phyloP scores from a whole-genome alignment of 176 grass and related monocot species.

The Zoysia japonica region DNA sequence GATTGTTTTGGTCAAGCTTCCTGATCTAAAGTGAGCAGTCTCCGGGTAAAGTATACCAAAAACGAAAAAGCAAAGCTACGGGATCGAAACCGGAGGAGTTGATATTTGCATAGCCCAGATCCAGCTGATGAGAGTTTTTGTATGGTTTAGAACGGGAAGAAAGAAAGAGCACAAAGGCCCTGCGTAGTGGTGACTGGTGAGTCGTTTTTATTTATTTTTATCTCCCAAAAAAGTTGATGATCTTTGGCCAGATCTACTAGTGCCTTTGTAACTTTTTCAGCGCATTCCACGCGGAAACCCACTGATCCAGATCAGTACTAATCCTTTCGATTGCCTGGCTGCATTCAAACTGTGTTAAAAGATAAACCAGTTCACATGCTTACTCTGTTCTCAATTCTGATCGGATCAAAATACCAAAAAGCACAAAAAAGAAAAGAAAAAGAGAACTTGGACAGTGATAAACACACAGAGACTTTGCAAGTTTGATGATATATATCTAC shows the following conservation, averaged over 20 bases:
- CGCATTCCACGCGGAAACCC: slow-evolving; percentile 17
- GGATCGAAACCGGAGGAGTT: background rate
- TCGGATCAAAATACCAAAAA: background rate
- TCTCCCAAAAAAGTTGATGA: background rate
- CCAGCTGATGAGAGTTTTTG: background rate
- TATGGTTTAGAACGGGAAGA: background rate
- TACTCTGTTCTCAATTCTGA: background rate
- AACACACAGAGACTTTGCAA: slow-evolving; percentile 3
- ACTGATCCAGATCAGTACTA: slow-evolving; percentile 8
- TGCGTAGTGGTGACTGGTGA: background rate
- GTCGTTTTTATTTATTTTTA: background rate
- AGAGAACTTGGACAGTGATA: background rate
- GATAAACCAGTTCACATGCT: background rate
- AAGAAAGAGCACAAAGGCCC: background rate
- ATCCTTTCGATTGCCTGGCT: background rate
- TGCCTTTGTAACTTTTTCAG: background rate
- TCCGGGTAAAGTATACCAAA: background rate
- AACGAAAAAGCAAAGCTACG: background rate
- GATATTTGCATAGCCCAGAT: background rate
- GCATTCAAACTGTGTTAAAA: background rate
- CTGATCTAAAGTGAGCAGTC: background rate
- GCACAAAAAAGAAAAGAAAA: background rate
- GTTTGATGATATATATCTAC: background rate
- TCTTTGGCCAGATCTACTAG: slow-evolving; percentile 6
- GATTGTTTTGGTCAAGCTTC: background rate